Base-by-base conservation (phyloP, 2,329 filamentous ascomycete species). In the Leptosphaerulina australis region DNA sequence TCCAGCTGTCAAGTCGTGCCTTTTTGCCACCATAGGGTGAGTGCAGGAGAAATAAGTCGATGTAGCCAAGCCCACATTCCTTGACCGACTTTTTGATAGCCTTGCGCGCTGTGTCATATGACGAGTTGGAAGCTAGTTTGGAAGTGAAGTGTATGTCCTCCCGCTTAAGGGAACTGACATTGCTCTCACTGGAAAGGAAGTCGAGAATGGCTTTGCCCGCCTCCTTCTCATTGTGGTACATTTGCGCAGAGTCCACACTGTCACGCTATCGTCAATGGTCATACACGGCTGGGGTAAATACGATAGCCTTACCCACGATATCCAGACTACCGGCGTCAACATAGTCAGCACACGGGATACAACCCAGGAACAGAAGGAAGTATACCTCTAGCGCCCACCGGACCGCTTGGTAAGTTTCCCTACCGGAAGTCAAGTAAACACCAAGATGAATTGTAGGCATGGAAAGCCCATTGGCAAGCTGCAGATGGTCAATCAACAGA, bases 41-140 rank as follows among this genome's bases (percentile, higher is more conserved):
- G 66, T 94, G 90, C 46, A 94, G 76, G 9, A 95, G 76, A 69
- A 93, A 92, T 34, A 94, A 71, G 64, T 94, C 90, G 47, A 93
- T 83, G 69, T 92, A 91, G 0, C 84, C 87, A 22, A 92, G 73
- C 0, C 84, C 87, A 18, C 83, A 85, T 47, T 81, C 81, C 36
- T 83, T 79, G 3, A 91, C 78, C 22, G 83, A 87, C 66, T 82
- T 69, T 54, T 79, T 83, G 56, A 94, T 89, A 0, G 87, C 85
- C 53, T 75, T 76, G 39, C 86, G 81, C 18, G 88, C 88, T 3
- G 77, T 75, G n/a, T 87, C 81, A 69, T 92, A 93, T 4, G 81
- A 80, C 1, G 78, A 78, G 66, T 86, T 89, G 50, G 80, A 84
- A 1, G 84, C 84, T 11, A 94, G 79, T 75, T 94, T 95, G 26